A percentile compares a stretch with the other conserved stretches of the same genome.
phyloP scores from a whole-genome alignment of 2,329 filamentous ascomycete genomes.

The Colletotrichum noveboracense region DNA sequence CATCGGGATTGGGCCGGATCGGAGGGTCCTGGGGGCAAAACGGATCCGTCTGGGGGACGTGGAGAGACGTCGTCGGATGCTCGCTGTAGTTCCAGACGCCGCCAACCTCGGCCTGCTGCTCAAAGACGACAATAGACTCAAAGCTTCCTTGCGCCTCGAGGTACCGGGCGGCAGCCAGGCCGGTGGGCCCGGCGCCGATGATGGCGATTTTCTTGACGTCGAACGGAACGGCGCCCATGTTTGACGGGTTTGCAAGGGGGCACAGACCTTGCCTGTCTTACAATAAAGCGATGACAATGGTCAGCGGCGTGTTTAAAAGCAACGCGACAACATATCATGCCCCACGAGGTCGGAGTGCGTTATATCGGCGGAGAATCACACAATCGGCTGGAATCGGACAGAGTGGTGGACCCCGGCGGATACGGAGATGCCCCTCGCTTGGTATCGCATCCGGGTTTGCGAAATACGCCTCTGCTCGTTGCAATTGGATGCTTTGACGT shows the following conservation, averaged over 20 bases:
- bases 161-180: constrained; percentile 82
- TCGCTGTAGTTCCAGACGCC: constrained; percentile 86
- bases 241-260: not conserved
- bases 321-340: not conserved
- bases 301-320: not conserved
- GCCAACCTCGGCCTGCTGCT: constrained; percentile 78
- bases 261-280: not conserved
- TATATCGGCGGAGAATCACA: constrained; percentile 19
- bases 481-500: not conserved
- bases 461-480: not conserved
- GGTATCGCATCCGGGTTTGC: not conserved
- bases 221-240: constrained; percentile 35
- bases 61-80: constrained; percentile 49
- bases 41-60: constrained; percentile 73
- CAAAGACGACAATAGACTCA: constrained; percentile 75
- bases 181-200: constrained; percentile 82
- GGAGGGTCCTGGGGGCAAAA: constrained; percentile 69
- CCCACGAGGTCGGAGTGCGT: constrained; percentile 6
- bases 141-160: constrained; percentile 73
- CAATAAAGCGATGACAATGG: not conserved
- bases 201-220: constrained; percentile 71
- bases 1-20: constrained; percentile 45
- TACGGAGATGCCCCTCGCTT: not conserved
- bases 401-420: constrained; percentile 8
- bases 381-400: constrained; percentile 14